Evolutionary conservation across 2,329 filamentous ascomycete genomes (phyloP).

Genomic region (Diplocarpon mali): DNA sequence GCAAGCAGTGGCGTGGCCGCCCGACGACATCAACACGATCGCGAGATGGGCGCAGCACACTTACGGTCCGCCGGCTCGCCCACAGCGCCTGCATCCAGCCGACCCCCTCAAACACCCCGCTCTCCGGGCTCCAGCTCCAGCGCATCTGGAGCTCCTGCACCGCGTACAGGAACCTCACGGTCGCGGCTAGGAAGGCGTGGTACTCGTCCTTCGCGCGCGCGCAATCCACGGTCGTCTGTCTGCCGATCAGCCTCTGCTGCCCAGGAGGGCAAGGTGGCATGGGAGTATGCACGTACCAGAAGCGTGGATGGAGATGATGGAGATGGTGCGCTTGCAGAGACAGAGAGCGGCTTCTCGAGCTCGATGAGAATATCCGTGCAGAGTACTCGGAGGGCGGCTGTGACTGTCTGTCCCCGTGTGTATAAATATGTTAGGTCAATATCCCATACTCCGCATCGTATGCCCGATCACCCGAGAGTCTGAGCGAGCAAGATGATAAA

Average conservation of each 20-base stretch:
- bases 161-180: constrained; percentile 20
- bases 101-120: constrained; percentile 18
- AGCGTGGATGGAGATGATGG: not conserved
- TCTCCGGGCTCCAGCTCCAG: constrained; percentile 15
- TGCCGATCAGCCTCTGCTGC: not conserved
- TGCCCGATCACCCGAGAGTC: too few relatives aligned
- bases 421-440: constrained; percentile 4
- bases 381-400: constrained; percentile 17
- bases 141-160: constrained; percentile 22
- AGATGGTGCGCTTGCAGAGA: not conserved
- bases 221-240: constrained; percentile 5
- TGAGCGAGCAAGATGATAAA: too few relatives aligned
- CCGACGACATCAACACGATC: not conserved
- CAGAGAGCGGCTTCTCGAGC: constrained; percentile 18
- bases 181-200: constrained; percentile 21
- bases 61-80: constrained; percentile 25
- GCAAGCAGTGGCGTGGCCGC: not conserved
- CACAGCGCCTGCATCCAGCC: constrained; percentile 25
- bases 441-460: not conserved
- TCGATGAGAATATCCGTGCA: constrained; percentile 16
- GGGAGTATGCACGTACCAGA: not conserved
- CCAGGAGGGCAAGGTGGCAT: not conserved
- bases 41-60: constrained; percentile 6
- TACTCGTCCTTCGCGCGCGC: constrained; percentile 16
- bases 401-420: constrained; percentile 10